Evolutionary conservation across 2,329 filamentous ascomycete genomes (phyloP), one percentile per base, ranked within the genome.

Genomic region (Clonostachys sp.): DNA sequence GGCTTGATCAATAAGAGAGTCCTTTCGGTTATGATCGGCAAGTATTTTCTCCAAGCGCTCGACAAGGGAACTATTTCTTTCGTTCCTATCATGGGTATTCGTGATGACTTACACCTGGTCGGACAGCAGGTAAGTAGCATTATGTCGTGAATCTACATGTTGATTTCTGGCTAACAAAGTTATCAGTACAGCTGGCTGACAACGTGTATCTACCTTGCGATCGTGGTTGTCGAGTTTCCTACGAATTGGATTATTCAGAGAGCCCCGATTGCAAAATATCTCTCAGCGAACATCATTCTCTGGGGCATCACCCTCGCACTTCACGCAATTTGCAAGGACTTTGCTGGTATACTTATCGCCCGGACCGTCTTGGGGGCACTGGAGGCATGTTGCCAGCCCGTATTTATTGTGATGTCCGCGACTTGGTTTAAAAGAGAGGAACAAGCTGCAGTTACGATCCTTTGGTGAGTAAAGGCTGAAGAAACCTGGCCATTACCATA

Each of bases 351-450:
- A 2, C 67, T 86, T 3, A 61, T 71, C 1, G 77, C 86, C 6
- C 78, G 86, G 16, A 85, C 80, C 0, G 65, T 89, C 8, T 76
- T 89, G 5, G 86, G 86, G 52, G 77, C 86, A 46, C 88, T 88
- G 57, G 86, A 89, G 62, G 81, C 84, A 0, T 78, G 79, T 38
- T 86, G 82, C 58, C 83, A 87, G 60, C 86, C 86, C 0, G 73
- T 77, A 3, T 88, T 89, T 55, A 69, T 89, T 30, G 68, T 88
- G 45, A 70, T 89, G 47, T 84, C 78, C 0, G 73, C 76, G 34
- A 86, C 86, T 71, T 89, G 85, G 85, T 89, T 89, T 61, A 80
- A 78, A 50, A 73, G 84, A 36, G 77, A 84, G 48, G 84, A 89
- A 55, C 86, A 89, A 57, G 77, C 83, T 1, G 63, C 76, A 0